phyloP scores from a whole-genome alignment of 495 filamentous ascomycete species.

The Penicillium paxilli region DNA sequence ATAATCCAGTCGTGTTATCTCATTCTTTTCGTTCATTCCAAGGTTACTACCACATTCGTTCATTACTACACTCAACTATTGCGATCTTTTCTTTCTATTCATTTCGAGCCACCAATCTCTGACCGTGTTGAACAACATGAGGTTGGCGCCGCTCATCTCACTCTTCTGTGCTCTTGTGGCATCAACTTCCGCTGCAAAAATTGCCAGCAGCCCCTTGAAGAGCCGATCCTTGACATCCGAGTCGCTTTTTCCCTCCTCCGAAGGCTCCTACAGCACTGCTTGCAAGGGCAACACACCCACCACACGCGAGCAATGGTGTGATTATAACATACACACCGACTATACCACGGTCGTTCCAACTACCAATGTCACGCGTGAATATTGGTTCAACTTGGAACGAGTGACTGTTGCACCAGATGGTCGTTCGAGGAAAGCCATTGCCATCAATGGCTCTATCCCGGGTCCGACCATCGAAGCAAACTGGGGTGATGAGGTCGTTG shows the following conservation, averaged over 20 bases:
- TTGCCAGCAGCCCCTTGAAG: background rate
- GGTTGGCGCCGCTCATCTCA: too few species aligned
- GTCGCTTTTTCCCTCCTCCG: background rate
- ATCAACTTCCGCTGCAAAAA: background rate
- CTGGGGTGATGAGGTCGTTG: background rate
- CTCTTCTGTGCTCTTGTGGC: too few species aligned
- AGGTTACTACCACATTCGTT: background rate
- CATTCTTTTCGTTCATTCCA: background rate
- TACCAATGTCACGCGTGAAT: conserved; percentile 3
- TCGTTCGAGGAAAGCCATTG: background rate
- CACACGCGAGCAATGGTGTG: background rate
- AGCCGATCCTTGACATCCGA: background rate
- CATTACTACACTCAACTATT: too few species aligned
- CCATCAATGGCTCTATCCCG: background rate
- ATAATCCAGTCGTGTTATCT: background rate
- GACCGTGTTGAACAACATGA: too few species aligned
- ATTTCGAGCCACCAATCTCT: too few species aligned
- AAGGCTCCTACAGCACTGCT: background rate
- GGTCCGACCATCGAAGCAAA: conserved; percentile 2
- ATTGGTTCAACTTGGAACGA: background rate
- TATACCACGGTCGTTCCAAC: conserved; percentile 1
- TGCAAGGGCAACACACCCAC: background rate
- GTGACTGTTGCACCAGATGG: background rate
- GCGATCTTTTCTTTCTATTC: too few species aligned
- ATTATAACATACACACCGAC: conserved; percentile 2